Percentiles rank a stretch among this genome's conserved stretches.
These are phyloP conservation scores for Suillus luteus DNA, from an alignment of 768 basidiomycete species.

Conservation along the genomic window DNA sequence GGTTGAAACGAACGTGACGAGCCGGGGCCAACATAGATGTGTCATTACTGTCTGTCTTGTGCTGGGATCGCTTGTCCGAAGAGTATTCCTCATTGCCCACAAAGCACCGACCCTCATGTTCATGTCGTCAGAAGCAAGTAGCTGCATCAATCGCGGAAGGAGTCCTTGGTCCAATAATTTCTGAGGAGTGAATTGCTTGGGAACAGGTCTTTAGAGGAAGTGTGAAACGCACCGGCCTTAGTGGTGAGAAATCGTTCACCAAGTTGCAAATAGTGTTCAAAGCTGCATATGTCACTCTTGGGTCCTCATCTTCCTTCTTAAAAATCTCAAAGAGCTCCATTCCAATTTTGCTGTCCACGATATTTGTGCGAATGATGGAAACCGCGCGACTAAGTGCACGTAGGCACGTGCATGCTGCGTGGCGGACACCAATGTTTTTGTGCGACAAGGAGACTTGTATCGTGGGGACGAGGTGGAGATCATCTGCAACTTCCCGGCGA, in stretches of 20 bases:
- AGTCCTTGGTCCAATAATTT: constrained; percentile 72
- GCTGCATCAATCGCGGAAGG: constrained; percentile 60
- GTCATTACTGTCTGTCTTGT: constrained; percentile 69
- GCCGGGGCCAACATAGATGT: constrained; percentile 63
- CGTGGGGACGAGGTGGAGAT: constrained; percentile 52
- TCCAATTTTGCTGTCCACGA: constrained; percentile 82
- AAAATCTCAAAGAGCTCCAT: constrained; percentile 67
- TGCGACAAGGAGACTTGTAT: constrained; percentile 59
- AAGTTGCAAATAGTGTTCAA: constrained; percentile 82
- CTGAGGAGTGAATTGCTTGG: constrained; percentile 8
- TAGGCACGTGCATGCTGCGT: constrained; percentile 85
- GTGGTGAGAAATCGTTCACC: constrained; percentile 82
- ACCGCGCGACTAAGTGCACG: constrained; percentile 80
- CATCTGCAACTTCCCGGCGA: constrained; percentile 66
- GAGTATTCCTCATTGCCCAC: constrained; percentile 89
- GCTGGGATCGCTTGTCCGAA: constrained; percentile 60
- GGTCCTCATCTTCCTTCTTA: constrained; percentile 59
- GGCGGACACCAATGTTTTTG: constrained; percentile 72
- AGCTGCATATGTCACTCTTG: constrained; percentile 70
- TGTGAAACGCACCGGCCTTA: constrained; percentile 57
- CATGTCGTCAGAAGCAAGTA: constrained; percentile 55
- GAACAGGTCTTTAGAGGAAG: background rate
- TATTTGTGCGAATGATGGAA: constrained; percentile 77
- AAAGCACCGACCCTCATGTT: constrained; percentile 67
- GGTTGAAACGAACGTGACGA: constrained; percentile 50